phyloP scores from a whole-genome alignment of 2,329 filamentous ascomycete species.

The Cryphonectria naterciae region DNA sequence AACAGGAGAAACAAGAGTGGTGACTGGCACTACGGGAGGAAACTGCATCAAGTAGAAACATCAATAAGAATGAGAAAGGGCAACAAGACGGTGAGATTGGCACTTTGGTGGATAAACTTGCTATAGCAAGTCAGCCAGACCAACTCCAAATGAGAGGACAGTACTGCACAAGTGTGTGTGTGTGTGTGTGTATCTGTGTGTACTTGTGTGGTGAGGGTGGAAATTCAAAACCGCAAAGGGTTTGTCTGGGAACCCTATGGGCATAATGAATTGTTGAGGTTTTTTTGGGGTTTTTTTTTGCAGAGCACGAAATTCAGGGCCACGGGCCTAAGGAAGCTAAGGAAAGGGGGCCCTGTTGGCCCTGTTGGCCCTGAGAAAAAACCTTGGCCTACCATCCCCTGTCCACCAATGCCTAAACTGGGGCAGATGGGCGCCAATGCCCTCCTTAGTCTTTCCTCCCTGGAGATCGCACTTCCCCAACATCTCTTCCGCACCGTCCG shows the following conservation, averaged over 20 bases:
- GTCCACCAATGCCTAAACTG: not conserved
- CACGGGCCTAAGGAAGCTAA: not conserved
- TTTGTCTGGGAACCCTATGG: not conserved
- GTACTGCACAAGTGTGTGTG: not conserved
- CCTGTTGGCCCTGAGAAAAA: not conserved
- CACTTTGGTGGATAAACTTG: too few relatives aligned
- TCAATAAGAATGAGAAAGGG: not conserved
- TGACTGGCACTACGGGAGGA: not conserved
- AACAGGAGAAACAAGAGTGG: not conserved
- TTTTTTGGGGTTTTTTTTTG: not conserved
- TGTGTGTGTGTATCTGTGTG: not conserved
- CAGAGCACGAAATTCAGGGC: not conserved
- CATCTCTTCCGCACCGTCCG: constrained; percentile 43
- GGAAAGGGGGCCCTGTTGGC: not conserved
- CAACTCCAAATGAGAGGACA: not conserved
- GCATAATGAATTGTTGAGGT: constrained; percentile 29
- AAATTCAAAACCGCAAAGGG: not conserved
- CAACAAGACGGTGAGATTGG: not conserved
- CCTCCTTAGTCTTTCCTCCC: constrained; percentile 26
- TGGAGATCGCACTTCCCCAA: constrained; percentile 46
- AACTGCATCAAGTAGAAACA: not conserved
- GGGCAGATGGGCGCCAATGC: not conserved
- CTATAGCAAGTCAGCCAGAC: not conserved
- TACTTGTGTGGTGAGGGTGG: not conserved
- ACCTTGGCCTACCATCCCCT: not conserved